These are phyloP conservation scores for Acanthamoeba sp. DNA, from an alignment of 208 protist genomes.

Conservation along the genomic window DNA sequence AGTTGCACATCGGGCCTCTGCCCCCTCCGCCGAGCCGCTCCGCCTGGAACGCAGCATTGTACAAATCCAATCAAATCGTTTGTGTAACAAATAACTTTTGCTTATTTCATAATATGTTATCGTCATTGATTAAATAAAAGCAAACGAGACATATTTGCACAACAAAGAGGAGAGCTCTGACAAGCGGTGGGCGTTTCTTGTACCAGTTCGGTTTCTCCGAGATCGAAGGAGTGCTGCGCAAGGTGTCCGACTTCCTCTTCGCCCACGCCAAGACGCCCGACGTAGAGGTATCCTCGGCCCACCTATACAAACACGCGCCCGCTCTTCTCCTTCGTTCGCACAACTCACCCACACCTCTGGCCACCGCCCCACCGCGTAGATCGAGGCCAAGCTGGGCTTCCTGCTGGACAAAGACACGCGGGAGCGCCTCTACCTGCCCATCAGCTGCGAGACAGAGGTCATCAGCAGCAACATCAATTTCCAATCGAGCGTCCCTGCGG, in stretches of 20 bases:
- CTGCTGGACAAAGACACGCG: not conserved
- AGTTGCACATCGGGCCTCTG: not conserved
- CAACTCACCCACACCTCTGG: not conserved
- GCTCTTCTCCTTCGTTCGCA: not conserved
- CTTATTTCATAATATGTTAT: not conserved
- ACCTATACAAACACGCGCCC: too few species aligned
- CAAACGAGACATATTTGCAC: too few species aligned
- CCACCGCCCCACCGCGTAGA: not conserved
- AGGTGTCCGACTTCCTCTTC: conserved; percentile 25
- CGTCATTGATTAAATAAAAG: too few species aligned
- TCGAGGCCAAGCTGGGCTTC: conserved; percentile 61
- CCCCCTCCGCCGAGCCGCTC: not conserved
- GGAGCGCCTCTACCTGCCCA: not conserved
- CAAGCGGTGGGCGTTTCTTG: too few species aligned
- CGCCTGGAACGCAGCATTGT: conserved; percentile 38
- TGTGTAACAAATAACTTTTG: too few species aligned
- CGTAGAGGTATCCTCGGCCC: not conserved
- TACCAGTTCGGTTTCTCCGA: not conserved
- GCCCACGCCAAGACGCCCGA: not conserved
- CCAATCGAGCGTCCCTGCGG: conserved; percentile 9
- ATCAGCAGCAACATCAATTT: not conserved
- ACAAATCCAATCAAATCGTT: not conserved
- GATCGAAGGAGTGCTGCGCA: conserved; percentile 1
- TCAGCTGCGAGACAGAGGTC: conserved; percentile 48
- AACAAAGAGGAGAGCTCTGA: too few species aligned